Evolutionary conservation across 2,329 filamentous ascomycete genomes (phyloP), one percentile per base, ranked within the genome.

Genomic region (Pyrenochaeta sp.): DNA sequence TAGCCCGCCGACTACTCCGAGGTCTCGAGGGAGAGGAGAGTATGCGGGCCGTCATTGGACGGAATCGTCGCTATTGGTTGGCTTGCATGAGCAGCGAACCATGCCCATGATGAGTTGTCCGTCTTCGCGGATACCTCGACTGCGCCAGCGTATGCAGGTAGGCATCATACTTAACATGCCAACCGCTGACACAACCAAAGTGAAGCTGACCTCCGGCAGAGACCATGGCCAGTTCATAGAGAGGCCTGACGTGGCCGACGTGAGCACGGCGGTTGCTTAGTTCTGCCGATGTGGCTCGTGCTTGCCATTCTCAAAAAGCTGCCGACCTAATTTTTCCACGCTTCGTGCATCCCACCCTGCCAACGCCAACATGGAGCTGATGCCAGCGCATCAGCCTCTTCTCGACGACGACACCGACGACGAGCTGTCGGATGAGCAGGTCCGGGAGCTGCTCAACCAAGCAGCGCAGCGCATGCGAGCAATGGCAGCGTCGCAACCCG

Each of bases 391-490:
- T 68, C 72, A 73, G 58, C 64, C 63, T 64, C 64, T 68, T 54
- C 55, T 65, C 47, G 71, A 69, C 49, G 67, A 73, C 64, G 72
- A 75, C 56, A 71, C 69, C 58, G 76, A 77, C 64, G 79, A 82
- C 51, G 82, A 84, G 52, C 77, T 90, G 60, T 86, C 84, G 37
- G 87, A 90, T 72, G 84, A 86, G 64, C 85, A 90, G 54, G 85
- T 91, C 50, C 83, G 87, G 52, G 79, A 85, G 71, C 80, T 91
- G 54, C 82, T 91, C 50, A 81, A 82, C 52, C 83, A 89, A 76
- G 89, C 89, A 54, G 87, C 90, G 68, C 75, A 78, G 58, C 83
- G 88, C 61, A 77, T 91, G 66, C 74, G 79, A 50, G 76, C 79
- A 66, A 79, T 79, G 60, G 73, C 76, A 55, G 61, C 76, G 67